Percentiles rank a stretch among this genome's conserved stretches.
Evolutionary conservation across 306 rosid genomes (phyloP).

Genomic region (Gastrolobium bilobum): DNA sequence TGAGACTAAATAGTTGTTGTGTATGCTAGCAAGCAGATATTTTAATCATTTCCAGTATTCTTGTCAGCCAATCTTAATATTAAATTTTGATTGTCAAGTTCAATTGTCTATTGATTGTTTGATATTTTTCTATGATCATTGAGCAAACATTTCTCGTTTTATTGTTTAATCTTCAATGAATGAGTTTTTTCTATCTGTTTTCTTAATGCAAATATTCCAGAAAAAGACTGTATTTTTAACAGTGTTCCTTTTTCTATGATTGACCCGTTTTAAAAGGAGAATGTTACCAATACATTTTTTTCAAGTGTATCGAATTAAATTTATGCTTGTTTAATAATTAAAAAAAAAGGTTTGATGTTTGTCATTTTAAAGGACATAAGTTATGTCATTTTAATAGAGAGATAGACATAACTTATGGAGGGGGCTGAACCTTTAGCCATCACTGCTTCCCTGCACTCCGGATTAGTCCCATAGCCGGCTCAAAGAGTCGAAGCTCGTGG

Average conservation of each 20-base stretch:
- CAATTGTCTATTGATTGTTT: slow-evolving; percentile 36
- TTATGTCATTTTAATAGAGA: no score
- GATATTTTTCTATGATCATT: slow-evolving; percentile 25
- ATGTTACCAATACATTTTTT: no score
- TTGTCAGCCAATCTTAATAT: slow-evolving; percentile 40
- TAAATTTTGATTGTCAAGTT: slow-evolving; percentile 46
- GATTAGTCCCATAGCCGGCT: no score
- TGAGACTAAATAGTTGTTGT: slow-evolving; percentile 49
- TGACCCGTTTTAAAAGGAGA: not conserved
- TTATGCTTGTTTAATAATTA: no score
- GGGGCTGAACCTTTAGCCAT: no score
- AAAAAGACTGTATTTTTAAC: not conserved
- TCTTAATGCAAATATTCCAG: slow-evolving; percentile 8
- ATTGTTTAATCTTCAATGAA: slow-evolving; percentile 12
- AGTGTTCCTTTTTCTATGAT: slow-evolving; percentile 14
- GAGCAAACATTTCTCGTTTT: slow-evolving; percentile 29
- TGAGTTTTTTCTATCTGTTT: not conserved
- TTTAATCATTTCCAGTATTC: slow-evolving; percentile 14
- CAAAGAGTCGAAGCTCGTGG: no score
- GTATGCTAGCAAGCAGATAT: slow-evolving; percentile 21
- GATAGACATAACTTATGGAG: no score
- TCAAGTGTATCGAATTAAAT: no score
- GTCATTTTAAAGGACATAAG: no score
- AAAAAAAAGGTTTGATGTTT: no score
- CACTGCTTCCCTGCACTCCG: no score